Evolutionary conservation across 805 yeast species (phyloP), one percentile per base, ranked within the genome.

Genomic region (Blastobotrys attinorum): DNA sequence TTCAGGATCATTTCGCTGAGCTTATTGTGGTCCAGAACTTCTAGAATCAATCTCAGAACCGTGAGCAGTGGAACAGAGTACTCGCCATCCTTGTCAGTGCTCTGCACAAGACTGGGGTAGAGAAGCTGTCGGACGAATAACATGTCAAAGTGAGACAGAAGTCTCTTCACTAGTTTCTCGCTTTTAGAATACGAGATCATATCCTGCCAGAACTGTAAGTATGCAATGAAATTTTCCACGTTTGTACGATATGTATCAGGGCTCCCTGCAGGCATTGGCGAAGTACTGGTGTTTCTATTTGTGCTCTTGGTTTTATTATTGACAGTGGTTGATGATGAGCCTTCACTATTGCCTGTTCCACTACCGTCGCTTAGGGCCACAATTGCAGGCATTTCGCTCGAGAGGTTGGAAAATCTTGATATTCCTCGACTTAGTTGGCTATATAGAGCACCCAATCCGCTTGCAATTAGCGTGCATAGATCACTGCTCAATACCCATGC

Each of bases 131-230:
- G 45, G 32, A 57, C 35, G 42, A 59, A 59, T n/a, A 59, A 31
- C 10, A 37, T 20, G 20, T 59, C 53, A 39, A 58, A 56, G 33
- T 59, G 54, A 13, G 44, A 49, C 36, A 55, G 31, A 16, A 59
- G 42, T 2, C 39, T 13, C n/a, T 43, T 18, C 16, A 32, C 31
- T 29, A 59, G 42, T 18, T 29, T 20, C 2, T 37, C 39, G 4
- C 55, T 51, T 18, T 15, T 22, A 42, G 59, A 55, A 33, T 47
- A 47, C 10, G 38, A 31, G 13, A 58, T 27, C 38, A 56, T 42
- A 38, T 58, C 60, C 37, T 58, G 61, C 61, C 61, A 57, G 37
- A 59, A 59, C 21, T 48, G 49, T 5, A 59, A 42, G 38, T 56
- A 57, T 13, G 49, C 29, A 22, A 54, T 32, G 42, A 59, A 58